Conservation (phyloP, 169 alveolate genomes). For the Eimeria zaria region DNA sequence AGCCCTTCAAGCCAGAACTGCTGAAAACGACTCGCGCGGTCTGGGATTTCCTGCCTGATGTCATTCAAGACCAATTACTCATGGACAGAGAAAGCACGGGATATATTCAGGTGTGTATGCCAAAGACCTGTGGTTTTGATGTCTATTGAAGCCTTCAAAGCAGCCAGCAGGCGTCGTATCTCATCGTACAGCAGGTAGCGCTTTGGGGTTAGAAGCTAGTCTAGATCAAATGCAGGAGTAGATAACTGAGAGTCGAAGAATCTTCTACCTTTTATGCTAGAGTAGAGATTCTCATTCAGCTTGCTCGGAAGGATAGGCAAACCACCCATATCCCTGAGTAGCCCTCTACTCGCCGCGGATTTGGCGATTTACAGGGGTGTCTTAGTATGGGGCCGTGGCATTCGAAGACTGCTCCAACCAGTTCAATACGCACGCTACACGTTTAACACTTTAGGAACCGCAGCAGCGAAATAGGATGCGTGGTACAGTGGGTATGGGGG, state of each 20-base stretch:
- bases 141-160: neutral
- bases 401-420: neutral
- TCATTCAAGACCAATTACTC: constrained; percentile 97
- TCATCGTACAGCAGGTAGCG: neutral
- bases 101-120: constrained; percentile 93
- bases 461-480: neutral
- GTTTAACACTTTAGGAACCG: neutral
- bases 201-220: neutral
- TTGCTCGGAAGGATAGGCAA: neutral
- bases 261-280: no score
- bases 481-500: neutral
- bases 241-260: neutral
- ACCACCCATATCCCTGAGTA: neutral
- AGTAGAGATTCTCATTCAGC: neutral
- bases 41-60: constrained; percentile 96
- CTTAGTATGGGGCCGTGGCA: neutral
- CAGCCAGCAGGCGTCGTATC: neutral
- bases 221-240: neutral
- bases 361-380: neutral
- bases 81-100: constrained; percentile 99
- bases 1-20: constrained; percentile 76
- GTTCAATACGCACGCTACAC: neutral
- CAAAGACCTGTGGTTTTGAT: neutral
- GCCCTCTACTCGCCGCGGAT: neutral
- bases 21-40: constrained; percentile 83